These are phyloP conservation scores for Blastocladiella emersonii DNA, from an alignment of 371 early-diverging fungal genomes.

Conservation along the genomic window DNA sequence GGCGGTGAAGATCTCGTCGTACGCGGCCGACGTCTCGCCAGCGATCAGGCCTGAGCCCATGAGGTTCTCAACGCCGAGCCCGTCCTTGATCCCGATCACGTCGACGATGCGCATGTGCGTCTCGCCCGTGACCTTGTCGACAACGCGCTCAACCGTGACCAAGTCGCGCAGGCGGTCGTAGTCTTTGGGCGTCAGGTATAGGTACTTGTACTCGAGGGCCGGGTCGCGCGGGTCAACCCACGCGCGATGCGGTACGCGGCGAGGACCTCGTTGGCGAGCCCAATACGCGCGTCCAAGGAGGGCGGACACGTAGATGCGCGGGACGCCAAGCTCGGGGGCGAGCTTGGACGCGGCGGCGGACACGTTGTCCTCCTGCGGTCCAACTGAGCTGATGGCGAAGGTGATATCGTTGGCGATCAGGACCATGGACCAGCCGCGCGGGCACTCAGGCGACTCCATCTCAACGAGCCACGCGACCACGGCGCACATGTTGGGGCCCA, in stretches of 20 bases:
- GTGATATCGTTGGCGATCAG: conserved; percentile 98
- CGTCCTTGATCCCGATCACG: conserved; percentile 78
- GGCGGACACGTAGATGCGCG: conserved; percentile 92
- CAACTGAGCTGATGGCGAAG: conserved; percentile 94
- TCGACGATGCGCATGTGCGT: conserved; percentile 70
- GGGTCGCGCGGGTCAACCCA: conserved; percentile 77
- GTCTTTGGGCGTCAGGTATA: conserved; percentile 73
- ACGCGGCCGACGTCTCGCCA: conserved; percentile 90
- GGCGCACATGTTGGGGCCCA: conserved; percentile 84
- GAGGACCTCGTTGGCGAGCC: conserved; percentile 82
- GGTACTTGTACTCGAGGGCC: conserved; percentile 73
- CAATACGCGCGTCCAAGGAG: conserved; percentile 96
- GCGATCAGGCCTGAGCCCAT: conserved; percentile 96
- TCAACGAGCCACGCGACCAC: conserved; percentile 93
- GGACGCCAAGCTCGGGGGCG: conserved; percentile 72
- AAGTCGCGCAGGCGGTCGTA: conserved; percentile 46
- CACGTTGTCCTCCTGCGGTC: conserved; percentile 81
- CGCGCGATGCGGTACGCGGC: conserved; percentile 71
- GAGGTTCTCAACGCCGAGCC: conserved; percentile 96
- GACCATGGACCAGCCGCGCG: conserved; percentile 71
- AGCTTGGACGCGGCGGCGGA: conserved; percentile 84
- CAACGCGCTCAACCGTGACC: conserved; percentile 34
- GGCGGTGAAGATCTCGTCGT: conserved; percentile 92
- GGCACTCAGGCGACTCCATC: conserved; percentile 86
- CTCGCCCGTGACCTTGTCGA: conserved; percentile 47